Evolutionary conservation across 805 yeast species (phyloP).

Genomic region (Ascoidea asiatica): DNA sequence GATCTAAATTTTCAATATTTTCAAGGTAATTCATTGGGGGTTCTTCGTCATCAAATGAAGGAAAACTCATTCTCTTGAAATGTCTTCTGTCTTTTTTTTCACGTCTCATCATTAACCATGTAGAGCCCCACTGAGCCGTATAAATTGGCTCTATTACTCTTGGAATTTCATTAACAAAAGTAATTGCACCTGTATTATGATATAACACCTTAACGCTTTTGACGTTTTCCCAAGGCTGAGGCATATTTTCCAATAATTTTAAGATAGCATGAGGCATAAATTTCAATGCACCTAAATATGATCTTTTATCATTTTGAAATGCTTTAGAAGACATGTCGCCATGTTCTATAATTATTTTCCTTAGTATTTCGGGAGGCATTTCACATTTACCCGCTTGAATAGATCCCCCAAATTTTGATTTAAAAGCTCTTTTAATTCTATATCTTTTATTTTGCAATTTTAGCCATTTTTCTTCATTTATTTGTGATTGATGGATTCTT

Average conservation of each 20-base stretch:
- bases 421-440: slow-evolving; percentile 17
- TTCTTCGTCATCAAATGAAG: slow-evolving; percentile 96
- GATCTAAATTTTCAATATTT: slow-evolving; percentile 58
- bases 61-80: slow-evolving; percentile 85
- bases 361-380: slow-evolving; percentile 88
- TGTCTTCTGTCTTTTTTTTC: slow-evolving; percentile 86
- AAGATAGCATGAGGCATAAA: slow-evolving; percentile 92
- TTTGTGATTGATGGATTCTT: slow-evolving; percentile 21
- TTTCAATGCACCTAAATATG: slow-evolving; percentile 82
- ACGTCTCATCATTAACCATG: slow-evolving; percentile 87
- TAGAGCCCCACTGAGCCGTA: slow-evolving; percentile 89
- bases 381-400: slow-evolving; percentile 55
- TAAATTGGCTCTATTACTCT: slow-evolving; percentile 87
- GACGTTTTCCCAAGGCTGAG: slow-evolving; percentile 92
- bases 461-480: slow-evolving; percentile 44
- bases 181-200: slow-evolving; percentile 86
- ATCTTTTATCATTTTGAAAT: slow-evolving; percentile 71
- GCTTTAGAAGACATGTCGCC: slow-evolving; percentile 73
- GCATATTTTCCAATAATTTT: slow-evolving; percentile 88
- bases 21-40: slow-evolving; percentile 82
- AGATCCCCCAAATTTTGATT: slow-evolving; percentile 25
- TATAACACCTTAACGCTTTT: slow-evolving; percentile 82
- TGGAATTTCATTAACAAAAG: slow-evolving; percentile 88
- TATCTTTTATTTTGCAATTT: slow-evolving; percentile 47
- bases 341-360: slow-evolving; percentile 73